phyloP scores from a whole-genome alignment of 768 basidiomycete species.

The Lentinula detonsa region DNA sequence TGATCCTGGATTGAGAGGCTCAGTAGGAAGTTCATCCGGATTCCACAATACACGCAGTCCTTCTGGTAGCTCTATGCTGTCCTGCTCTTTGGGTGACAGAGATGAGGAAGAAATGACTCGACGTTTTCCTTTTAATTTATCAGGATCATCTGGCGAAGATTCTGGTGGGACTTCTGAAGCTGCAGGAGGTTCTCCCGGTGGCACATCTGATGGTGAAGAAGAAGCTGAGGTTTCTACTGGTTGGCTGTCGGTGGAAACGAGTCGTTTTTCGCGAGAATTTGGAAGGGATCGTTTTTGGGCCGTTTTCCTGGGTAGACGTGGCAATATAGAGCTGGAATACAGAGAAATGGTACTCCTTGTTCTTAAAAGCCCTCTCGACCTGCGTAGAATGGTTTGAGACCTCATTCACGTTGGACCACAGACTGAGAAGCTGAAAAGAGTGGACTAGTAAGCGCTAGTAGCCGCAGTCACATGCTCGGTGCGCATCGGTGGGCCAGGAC shows the following conservation, averaged over 20 bases:
- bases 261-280: not conserved
- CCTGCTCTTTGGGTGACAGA: slow-evolving; percentile 26
- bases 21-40: slow-evolving; percentile 25
- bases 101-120: slow-evolving; percentile 21
- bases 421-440: not conserved
- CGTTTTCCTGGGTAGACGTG: not conserved
- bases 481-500: not conserved
- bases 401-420: not conserved
- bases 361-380: not conserved
- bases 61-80: slow-evolving; percentile 45
- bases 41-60: slow-evolving; percentile 61
- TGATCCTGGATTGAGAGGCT: slow-evolving; percentile 22
- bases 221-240: not conserved
- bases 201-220: not conserved
- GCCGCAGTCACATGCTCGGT: not conserved
- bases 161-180: slow-evolving; percentile 2
- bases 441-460: not conserved
- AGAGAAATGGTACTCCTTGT: not conserved
- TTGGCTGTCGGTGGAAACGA: not conserved
- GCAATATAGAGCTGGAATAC: not conserved
- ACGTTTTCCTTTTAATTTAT: slow-evolving; percentile 36
- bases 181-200: not conserved
- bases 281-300: not conserved
- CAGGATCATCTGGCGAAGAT: slow-evolving; percentile 30
- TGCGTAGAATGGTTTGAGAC: slow-evolving; percentile 4